Evolutionary conservation across 2,329 filamentous ascomycete genomes (phyloP).

Genomic region (Phoma herbarum): DNA sequence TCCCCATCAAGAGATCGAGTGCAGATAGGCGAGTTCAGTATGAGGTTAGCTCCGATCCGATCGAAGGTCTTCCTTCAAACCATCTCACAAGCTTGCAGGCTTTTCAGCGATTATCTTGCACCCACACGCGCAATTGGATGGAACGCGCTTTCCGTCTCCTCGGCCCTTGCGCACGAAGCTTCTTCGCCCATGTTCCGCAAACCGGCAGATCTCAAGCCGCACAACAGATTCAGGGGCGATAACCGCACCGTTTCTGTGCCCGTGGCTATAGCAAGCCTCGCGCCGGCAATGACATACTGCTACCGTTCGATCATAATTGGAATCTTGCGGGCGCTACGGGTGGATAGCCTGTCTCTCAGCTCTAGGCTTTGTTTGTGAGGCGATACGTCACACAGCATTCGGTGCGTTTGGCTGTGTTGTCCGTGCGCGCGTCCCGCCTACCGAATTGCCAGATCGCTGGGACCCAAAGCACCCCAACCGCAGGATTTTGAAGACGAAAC

Average conservation of each 20-base stretch:
- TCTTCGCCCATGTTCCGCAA: constrained; percentile 6
- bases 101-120: constrained; percentile 10
- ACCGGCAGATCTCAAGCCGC: constrained; percentile 7
- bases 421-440: constrained; percentile 6
- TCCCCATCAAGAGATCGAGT: constrained; percentile 5
- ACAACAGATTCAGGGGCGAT: background rate
- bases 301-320: background rate
- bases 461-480: constrained; percentile 13
- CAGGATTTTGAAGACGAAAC: constrained; percentile 7
- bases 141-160: background rate
- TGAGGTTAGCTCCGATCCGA: constrained; percentile 22
- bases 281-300: constrained; percentile 1
- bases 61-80: constrained; percentile 8
- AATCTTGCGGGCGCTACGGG: background rate
- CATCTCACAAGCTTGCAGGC: constrained; percentile 18
- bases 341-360: background rate
- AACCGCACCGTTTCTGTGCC: background rate
- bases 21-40: constrained; percentile 20
- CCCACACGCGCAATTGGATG: constrained; percentile 2
- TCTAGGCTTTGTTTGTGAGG: background rate
- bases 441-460: constrained; percentile 12
- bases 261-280: background rate
- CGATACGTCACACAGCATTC: constrained; percentile 17
- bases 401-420: background rate
- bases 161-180: constrained; percentile 2